Base-by-base conservation (phyloP, 768 basidiomycete species). In the Naganishia onofrii region DNA sequence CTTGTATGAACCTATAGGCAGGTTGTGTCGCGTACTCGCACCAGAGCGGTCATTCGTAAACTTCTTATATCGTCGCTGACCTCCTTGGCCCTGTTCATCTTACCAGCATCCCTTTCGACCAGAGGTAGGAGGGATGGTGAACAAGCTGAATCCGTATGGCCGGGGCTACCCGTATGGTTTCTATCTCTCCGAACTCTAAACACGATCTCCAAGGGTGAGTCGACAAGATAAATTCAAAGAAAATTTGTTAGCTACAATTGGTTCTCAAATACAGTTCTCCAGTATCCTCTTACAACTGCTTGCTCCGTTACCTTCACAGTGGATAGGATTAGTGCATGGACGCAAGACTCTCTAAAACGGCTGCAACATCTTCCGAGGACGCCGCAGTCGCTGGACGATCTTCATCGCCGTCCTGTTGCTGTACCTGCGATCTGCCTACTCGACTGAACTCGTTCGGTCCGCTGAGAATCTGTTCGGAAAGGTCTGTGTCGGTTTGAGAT, bases 271-370 rank as follows among this genome's bases (percentile, higher is more conserved):
- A 51, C 48, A 51, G 48, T 51, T n/a, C 48, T 51, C 23, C 7
- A 51, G 23, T 21, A n/a, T 21, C 48, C 48, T 51, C n/a, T 13
- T 51, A 51, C 48, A 51, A n/a, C n/a, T 26, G 48, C 48, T 26
- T 4, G 48, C n/a, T 3, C 23, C 1, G 6, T 51, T 26, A 7
- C 48, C 48, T 51, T 51, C 48, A 23, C 4, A 12, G n/a, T 23
- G 21, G 7, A 12, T 21, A 21, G 28, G 5, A 68, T 34, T 31
- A 79, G 56, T 79, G 76, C 55, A 79, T 56, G 7, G 74, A 73
- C 26, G 67, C 71, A 7, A 71, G 75, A 15, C 72, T 73, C 64
- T 79, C 78, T 58, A 79, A 60, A n/a, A 77, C 23, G 68, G 76
- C 32, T 21, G 70, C 57, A 4, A 79, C 77, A 55, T 77, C 76